Conservation (phyloP, 352 stramenopile genomes). For the Globisporangium recalcitrans region DNA sequence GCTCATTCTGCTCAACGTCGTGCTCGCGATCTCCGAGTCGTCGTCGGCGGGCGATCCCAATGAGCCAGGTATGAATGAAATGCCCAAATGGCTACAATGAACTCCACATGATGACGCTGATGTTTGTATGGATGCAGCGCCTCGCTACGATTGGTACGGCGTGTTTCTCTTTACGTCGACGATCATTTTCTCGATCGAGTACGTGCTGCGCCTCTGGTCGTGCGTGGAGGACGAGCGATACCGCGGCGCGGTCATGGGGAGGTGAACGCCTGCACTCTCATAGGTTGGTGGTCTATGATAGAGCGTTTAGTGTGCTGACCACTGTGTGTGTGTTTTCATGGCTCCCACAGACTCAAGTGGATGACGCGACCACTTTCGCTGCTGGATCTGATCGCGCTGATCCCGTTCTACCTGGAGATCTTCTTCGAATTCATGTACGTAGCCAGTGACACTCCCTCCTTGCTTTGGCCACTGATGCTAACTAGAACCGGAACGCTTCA, state of each 20-base stretch:
- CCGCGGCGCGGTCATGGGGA: constrained; percentile 27
- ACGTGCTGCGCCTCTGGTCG: constrained; percentile 50
- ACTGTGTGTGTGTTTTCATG: background rate
- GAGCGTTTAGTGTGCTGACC: background rate
- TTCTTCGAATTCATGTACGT: constrained; percentile 41
- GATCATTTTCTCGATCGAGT: constrained; percentile 58
- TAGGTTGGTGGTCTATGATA: background rate
- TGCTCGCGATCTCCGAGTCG: constrained; percentile 49
- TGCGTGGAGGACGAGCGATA: constrained; percentile 56
- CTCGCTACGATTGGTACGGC: constrained; percentile 29
- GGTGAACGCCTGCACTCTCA: constrained; percentile 16
- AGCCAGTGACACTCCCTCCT: too few relatives aligned
- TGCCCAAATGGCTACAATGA: background rate
- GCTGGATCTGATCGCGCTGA: constrained; percentile 45
- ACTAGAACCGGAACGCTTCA: background rate
- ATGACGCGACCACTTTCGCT: constrained; percentile 52
- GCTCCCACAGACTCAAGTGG: constrained; percentile 37
- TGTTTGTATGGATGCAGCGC: background rate
- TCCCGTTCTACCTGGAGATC: constrained; percentile 63
- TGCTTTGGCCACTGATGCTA: background rate
- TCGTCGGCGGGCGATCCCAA: constrained; percentile 9
- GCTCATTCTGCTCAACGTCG: constrained; percentile 57
- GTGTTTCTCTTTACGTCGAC: constrained; percentile 52
- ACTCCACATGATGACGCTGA: background rate
- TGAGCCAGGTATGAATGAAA: constrained; percentile 12